Evolutionary conservation across 208 protist genomes (phyloP).

Genomic region (Trichomonas tenax): DNA sequence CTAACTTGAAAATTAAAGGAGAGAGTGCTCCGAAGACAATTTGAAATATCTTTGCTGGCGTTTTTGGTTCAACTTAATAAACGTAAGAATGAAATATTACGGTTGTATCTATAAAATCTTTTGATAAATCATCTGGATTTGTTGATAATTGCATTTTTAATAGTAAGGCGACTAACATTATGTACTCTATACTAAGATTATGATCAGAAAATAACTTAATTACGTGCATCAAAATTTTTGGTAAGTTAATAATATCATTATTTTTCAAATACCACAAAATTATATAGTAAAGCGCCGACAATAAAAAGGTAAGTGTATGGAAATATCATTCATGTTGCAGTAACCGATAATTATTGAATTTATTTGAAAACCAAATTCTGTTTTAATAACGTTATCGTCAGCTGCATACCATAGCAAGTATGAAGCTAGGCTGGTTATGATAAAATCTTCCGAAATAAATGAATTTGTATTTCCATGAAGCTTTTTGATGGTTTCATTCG

Average conservation of each 20-base stretch:
- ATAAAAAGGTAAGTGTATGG: neutral
- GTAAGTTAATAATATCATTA: neutral
- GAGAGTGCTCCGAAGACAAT: neutral
- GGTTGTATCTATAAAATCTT: neutral
- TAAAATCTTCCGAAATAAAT: neutral
- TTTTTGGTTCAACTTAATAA: neutral
- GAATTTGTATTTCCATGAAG: neutral
- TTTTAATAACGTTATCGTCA: neutral
- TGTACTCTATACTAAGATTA: neutral
- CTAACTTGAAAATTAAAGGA: neutral
- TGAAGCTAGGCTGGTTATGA: neutral
- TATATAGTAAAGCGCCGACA: neutral
- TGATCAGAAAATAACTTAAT: neutral
- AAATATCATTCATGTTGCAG: neutral
- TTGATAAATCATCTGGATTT: neutral
- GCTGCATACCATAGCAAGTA: neutral
- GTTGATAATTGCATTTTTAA: neutral
- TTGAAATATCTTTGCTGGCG: neutral
- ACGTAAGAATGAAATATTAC: neutral
- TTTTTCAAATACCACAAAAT: neutral
- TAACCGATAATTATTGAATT: neutral
- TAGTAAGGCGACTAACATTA: neutral
- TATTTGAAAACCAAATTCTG: neutral
- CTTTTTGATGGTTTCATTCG: neutral
- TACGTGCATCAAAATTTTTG: neutral